These are phyloP conservation scores for Globisporangium heterothallicum DNA, from an alignment of 352 stramenopile species.

Conservation along the genomic window DNA sequence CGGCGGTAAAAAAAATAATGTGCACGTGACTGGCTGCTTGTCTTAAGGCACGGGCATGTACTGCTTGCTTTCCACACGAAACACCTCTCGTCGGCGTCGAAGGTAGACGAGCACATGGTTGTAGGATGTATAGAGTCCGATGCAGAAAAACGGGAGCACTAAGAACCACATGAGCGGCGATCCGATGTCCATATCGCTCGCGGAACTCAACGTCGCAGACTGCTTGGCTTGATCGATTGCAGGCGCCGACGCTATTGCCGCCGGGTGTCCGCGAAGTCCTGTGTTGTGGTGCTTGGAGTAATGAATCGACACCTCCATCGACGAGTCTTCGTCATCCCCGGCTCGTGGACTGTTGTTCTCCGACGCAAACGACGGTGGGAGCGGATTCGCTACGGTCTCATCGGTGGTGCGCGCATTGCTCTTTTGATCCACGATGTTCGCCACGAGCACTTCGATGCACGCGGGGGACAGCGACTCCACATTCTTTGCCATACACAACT, in stretches of 20 bases:
- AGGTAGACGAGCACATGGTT: slow-evolving; percentile 34
- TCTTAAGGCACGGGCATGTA: slow-evolving; percentile 52
- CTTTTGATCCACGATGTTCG: slow-evolving; percentile 14
- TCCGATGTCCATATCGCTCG: slow-evolving; percentile 19
- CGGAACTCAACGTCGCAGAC: slow-evolving; percentile 5
- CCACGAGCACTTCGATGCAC: slow-evolving; percentile 42
- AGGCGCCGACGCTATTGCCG: slow-evolving; percentile 15
- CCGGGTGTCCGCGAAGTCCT: slow-evolving; percentile 22
- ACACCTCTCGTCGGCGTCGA: slow-evolving; percentile 50
- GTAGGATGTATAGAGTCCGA: slow-evolving; percentile 52
- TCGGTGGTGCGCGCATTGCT: slow-evolving; percentile 3
- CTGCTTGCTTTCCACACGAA: slow-evolving; percentile 59
- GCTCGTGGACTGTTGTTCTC: neutral
- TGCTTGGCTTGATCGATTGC: slow-evolving; percentile 17
- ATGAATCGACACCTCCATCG: slow-evolving; percentile 52
- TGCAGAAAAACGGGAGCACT: slow-evolving; percentile 57
- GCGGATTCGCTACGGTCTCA: slow-evolving; percentile 1
- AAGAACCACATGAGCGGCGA: slow-evolving; percentile 38
- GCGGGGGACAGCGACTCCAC: slow-evolving; percentile 44
- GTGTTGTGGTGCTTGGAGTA: slow-evolving; percentile 47
- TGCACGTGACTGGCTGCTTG: no score
- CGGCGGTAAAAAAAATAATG: no score
- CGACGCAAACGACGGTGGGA: no score
- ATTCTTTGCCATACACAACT: slow-evolving; percentile 47
- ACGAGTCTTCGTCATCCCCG: slow-evolving; percentile 37